These are phyloP conservation scores for Solanum rostratum DNA, from an alignment of 257 asterid genomes.

Conservation along the genomic window DNA sequence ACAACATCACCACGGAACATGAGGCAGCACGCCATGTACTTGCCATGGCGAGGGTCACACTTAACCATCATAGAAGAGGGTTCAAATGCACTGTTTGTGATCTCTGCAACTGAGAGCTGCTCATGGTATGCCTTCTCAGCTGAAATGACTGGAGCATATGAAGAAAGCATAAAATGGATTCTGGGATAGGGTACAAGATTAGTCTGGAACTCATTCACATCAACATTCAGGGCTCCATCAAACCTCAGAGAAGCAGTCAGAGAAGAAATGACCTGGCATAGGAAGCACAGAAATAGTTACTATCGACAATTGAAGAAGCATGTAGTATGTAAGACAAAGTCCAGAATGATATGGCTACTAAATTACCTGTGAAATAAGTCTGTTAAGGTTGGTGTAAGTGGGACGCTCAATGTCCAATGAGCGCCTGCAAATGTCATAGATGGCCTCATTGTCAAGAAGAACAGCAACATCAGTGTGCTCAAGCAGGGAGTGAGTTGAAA, in stretches of 20 bases:
- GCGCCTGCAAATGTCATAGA: constrained; percentile 3
- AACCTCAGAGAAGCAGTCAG: constrained; percentile 20
- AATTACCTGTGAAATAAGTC: constrained; percentile 16
- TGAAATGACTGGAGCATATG: constrained; percentile 16
- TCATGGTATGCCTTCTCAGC: constrained; percentile 19
- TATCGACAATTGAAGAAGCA: background rate
- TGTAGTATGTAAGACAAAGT: background rate
- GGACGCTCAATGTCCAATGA: constrained; percentile 13
- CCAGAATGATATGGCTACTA: background rate
- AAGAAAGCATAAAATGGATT: constrained; percentile 17
- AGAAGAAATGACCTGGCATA: constrained; percentile 15
- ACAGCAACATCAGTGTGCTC: constrained; percentile 21
- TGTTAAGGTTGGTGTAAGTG: constrained; percentile 18
- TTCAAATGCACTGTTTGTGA: constrained; percentile 17
- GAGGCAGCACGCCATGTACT: constrained; percentile 22
- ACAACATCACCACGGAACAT: constrained; percentile 20
- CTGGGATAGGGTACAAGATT: constrained; percentile 16
- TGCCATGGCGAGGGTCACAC: constrained; percentile 20
- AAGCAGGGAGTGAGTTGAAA: constrained; percentile 18
- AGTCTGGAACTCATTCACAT: constrained; percentile 19
- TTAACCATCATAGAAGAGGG: constrained; percentile 22
- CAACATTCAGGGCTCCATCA: constrained; percentile 20
- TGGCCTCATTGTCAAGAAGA: constrained; percentile 9
- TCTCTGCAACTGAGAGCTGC: constrained; percentile 18
- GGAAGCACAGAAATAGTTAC: background rate